Evolutionary conservation across 441 rosid genomes (phyloP).

Genomic region (Populus hybrid): DNA sequence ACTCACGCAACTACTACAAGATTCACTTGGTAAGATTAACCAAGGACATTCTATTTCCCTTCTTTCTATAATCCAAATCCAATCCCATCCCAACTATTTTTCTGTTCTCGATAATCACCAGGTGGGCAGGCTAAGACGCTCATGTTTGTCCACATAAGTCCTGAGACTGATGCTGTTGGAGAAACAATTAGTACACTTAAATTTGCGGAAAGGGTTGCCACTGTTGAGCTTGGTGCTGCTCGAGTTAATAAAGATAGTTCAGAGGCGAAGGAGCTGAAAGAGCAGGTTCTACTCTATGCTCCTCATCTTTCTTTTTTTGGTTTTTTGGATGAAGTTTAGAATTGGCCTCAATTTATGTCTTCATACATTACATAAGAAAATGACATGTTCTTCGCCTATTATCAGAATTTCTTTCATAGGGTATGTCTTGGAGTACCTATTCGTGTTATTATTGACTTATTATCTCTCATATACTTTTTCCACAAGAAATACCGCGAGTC

Average conservation of each 20-base stretch:
- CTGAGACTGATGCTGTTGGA: constrained; percentile 75
- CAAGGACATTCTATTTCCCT: background rate
- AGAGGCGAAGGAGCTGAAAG: constrained; percentile 84
- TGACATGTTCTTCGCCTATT: too few species aligned
- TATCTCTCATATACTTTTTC: background rate
- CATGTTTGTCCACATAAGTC: constrained; percentile 93
- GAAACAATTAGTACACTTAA: constrained; percentile 88
- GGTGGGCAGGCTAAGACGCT: constrained; percentile 95
- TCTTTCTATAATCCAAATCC: background rate
- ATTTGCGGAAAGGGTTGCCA: constrained; percentile 89
- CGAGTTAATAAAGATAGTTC: constrained; percentile 64
- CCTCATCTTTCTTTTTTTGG: background rate
- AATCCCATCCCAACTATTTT: constrained; percentile 5
- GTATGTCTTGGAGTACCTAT: background rate
- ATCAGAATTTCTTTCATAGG: background rate
- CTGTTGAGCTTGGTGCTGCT: constrained; percentile 92
- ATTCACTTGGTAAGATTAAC: constrained; percentile 67
- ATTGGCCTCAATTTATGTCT: background rate
- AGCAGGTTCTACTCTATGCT: constrained; percentile 49
- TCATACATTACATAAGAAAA: background rate
- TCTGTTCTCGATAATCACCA: constrained; percentile 22
- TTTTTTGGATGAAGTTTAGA: background rate
- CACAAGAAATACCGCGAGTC: constrained; percentile 5
- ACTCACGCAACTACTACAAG: constrained; percentile 89
- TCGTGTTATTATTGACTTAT: background rate